Evolutionary conservation across 176 grass and related monocot genomes (phyloP).

Genomic region (Oryza australiensis): DNA sequence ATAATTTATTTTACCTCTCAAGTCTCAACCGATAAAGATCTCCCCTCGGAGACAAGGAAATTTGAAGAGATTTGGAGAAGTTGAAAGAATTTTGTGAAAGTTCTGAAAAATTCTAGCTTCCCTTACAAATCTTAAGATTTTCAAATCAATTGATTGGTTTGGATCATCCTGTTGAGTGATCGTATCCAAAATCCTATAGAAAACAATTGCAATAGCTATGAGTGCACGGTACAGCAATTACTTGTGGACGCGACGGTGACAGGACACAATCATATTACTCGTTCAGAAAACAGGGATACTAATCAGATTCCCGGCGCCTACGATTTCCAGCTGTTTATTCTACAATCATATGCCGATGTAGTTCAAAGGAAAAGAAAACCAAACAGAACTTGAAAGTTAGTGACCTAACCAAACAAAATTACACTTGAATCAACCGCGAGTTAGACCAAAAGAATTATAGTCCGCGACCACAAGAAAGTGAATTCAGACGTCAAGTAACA

Average conservation of each 20-base stretch:
- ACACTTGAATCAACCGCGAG: neutral
- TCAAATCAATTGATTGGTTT: neutral
- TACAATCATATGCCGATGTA: neutral
- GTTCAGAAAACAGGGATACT: neutral
- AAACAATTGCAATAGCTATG: neutral
- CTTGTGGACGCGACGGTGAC: neutral
- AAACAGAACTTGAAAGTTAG: neutral
- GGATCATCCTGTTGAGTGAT: no score
- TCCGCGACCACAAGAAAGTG: neutral
- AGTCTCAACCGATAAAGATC: no score
- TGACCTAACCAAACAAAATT: neutral
- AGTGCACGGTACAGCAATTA: neutral
- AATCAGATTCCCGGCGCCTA: neutral
- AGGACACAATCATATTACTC: neutral
- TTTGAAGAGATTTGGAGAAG: no score
- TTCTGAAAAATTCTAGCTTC: no score
- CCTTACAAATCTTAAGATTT: neutral
- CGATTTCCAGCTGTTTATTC: neutral
- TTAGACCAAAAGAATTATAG: neutral
- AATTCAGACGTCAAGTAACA: neutral
- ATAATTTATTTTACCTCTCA: no score
- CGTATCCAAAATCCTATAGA: neutral
- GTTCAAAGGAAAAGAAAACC: neutral
- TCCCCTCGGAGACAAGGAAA: no score
- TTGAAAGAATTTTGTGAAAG: no score